Percentiles rank a stretch among this genome's conserved stretches.
phyloP scores from a whole-genome alignment of 2,329 filamentous ascomycete genomes.

The Nothophaeocryptopus gaeumannii region DNA sequence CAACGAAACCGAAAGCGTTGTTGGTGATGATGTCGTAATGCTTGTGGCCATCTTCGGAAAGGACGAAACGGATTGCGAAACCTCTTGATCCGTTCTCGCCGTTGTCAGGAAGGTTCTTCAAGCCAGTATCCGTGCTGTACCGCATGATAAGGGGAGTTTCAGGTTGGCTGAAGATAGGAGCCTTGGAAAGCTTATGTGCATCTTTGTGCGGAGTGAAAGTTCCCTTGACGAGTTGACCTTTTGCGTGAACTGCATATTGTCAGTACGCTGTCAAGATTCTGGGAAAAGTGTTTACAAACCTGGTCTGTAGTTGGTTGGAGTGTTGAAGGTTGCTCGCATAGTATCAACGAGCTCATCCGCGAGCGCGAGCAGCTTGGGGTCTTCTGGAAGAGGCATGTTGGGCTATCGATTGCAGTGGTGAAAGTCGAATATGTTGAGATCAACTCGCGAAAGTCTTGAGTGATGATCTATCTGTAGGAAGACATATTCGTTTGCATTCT shows the following conservation, averaged over 20 bases:
- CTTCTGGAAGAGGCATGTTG: constrained; percentile 17
- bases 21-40: constrained; percentile 21
- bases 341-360: constrained; percentile 11
- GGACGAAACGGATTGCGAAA: constrained; percentile 35
- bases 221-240: too few species aligned
- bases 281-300: too few species aligned
- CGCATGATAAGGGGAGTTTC: constrained; percentile 17
- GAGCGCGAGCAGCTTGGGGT: constrained; percentile 7
- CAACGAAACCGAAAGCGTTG: constrained; percentile 26
- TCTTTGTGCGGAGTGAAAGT: constrained; percentile 8
- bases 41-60: constrained; percentile 19
- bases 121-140: constrained; percentile 19
- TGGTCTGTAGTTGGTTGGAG: constrained; percentile 1
- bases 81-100: constrained; percentile 35
- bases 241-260: too few species aligned
- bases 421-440: too few species aligned
- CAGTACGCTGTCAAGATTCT: too few species aligned
- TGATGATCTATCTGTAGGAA: too few species aligned
- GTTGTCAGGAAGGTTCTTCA: constrained; percentile 19
- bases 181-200: constrained; percentile 40
- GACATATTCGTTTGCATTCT: too few species aligned
- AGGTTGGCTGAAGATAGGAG: constrained; percentile 13
- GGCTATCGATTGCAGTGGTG: too few species aligned
- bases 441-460: too few species aligned
- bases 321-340: constrained; percentile 16